Base-by-base conservation (phyloP, 805 yeast species). In the Wickerhamomyces queroliae region DNA sequence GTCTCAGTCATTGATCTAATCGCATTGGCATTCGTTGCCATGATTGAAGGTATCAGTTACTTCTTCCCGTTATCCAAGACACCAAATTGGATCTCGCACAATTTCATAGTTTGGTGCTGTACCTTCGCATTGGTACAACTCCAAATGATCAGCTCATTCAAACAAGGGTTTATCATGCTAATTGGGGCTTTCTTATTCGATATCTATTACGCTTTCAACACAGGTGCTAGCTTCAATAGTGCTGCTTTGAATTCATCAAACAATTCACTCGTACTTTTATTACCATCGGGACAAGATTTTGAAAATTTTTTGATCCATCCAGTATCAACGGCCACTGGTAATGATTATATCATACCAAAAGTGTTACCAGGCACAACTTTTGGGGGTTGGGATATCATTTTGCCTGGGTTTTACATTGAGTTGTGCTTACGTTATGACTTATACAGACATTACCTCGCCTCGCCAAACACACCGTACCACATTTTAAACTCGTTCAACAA, bases 381-480 rank as follows among this genome's bases (percentile, higher is more conserved):
- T 9, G 89, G 88, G 1, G 59, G 80, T 5, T 88, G 88, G 6
- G 89, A 82, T 53, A 69, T 83, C 38, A 75, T 75, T 3, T 57
- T 80, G 12, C 87, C 89, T 0, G 83, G 82, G 0, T 38, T 65
- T 15, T 69, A 76, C 39, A 61, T 76, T 11, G 59, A 80, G 2
- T 58, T 79, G 30, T 72, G 79, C 49, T 61, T 76, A 28, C 64
- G 81, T 41, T 79, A 62, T 52, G 88, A 81, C 56, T 56, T 72
- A 23, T 67, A 52, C 55, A 61, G 49, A 33, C 61, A 62, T 52
- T 69, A 69, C 50, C 56, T 58, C 12, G 30, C 35, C 8, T 46
- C 64, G 39, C 44, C 55, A 5, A 44, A 51, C 8, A 47, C 53
- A 10, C 64, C 64, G 35, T 73, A 66, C 52, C 72, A 74, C 50